Evolutionary conservation across 1,284 basidiomycete genomes (phyloP).

Genomic region (Coniferiporia weirii): DNA sequence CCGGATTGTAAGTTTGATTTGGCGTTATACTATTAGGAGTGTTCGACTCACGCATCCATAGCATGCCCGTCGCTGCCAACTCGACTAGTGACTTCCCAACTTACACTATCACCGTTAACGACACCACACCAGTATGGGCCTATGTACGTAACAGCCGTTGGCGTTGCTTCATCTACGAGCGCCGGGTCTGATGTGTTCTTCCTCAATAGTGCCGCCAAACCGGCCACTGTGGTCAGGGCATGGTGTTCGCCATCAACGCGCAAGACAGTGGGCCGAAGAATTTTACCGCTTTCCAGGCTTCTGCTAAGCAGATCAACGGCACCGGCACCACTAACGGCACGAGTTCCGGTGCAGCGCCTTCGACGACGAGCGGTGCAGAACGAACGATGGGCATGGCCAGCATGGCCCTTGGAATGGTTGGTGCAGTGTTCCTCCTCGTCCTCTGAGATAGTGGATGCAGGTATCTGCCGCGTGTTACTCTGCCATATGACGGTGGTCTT

Average conservation of each 20-base stretch:
- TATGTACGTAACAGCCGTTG: constrained; percentile 1
- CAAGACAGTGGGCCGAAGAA: constrained; percentile 34
- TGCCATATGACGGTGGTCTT: background rate
- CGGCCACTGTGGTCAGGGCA: constrained; percentile 37
- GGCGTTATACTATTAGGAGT: background rate
- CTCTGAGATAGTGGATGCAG: constrained; percentile 4
- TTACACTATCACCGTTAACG: constrained; percentile 50
- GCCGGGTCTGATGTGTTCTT: background rate
- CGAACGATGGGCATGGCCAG: constrained; percentile 4
- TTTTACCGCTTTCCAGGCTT: constrained; percentile 37
- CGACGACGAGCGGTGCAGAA: constrained; percentile 12
- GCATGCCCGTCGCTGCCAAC: constrained; percentile 49
- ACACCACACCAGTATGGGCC: constrained; percentile 38
- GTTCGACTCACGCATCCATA: constrained; percentile 23
- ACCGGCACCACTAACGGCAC: constrained; percentile 21
- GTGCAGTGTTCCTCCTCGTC: constrained; percentile 12
- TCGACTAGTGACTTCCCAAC: constrained; percentile 43
- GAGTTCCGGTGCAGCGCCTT: background rate
- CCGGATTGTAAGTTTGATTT: constrained; percentile 45
- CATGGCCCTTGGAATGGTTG: constrained; percentile 10
- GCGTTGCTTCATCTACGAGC: background rate
- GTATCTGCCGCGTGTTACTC: background rate
- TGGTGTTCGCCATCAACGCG: constrained; percentile 43
- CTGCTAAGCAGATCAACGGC: constrained; percentile 33
- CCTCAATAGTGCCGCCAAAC: constrained; percentile 32